Percentiles rank a stretch among this genome's conserved stretches.
These are phyloP conservation scores for Plasmodium malariae DNA, from an alignment of 169 alveolate species.

Conservation along the genomic window DNA sequence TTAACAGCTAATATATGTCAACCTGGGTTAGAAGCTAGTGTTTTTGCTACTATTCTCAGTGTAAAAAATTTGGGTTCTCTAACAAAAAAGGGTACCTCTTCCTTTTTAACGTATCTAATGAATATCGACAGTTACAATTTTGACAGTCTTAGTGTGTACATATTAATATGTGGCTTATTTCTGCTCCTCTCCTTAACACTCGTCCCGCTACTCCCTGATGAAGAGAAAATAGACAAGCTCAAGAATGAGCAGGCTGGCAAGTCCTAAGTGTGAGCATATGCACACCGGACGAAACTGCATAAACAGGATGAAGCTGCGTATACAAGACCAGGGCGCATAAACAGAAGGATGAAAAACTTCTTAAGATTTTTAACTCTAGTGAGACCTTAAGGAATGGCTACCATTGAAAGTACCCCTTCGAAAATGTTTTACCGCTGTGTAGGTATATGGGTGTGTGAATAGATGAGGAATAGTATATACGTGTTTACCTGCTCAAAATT, in stretches of 20 bases:
- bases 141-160: constrained; percentile 90
- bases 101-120: constrained; percentile 89
- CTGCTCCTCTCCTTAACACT: constrained; percentile 36
- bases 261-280: neutral
- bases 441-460: too few species aligned
- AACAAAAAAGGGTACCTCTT: constrained; percentile 93
- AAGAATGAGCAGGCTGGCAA: neutral
- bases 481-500: too few species aligned
- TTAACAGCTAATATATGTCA: constrained; percentile 96
- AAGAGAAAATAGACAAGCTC: constrained; percentile 49
- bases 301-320: too few species aligned
- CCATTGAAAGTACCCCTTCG: too few species aligned
- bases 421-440: too few species aligned
- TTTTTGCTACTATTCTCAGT: constrained; percentile 95
- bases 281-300: too few species aligned
- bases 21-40: constrained; percentile 96
- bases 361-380: too few species aligned
- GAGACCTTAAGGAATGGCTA: too few species aligned
- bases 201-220: constrained; percentile 41
- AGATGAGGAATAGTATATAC: too few species aligned
- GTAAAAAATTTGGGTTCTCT: constrained; percentile 94
- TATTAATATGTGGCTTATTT: constrained; percentile 89
- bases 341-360: too few species aligned
- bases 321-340: too few species aligned
- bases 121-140: constrained; percentile 94